Evolutionary conservation across 1,284 basidiomycete genomes (phyloP).

Genomic region (Mycena sp.): DNA sequence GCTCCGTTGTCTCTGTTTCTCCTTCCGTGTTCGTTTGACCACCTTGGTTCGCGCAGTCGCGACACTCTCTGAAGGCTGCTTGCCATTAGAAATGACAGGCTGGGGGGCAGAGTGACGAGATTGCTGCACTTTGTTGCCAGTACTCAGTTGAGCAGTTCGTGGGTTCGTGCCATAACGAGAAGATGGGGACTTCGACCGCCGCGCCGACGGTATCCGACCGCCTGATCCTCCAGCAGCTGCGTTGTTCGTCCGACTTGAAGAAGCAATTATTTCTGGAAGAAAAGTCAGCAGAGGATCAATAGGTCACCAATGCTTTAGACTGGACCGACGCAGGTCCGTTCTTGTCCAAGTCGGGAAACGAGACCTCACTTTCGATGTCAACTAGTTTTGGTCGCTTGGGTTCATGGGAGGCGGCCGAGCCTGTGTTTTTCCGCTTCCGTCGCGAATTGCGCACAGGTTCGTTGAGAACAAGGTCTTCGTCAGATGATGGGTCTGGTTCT

Average conservation of each 20-base stretch:
- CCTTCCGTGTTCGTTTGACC: conserved; percentile 12
- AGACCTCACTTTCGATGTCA: conserved; percentile 12
- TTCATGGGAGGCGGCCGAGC: neutral
- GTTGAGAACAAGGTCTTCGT: conserved; percentile 18
- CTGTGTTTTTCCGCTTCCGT: conserved; percentile 12
- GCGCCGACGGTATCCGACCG: neutral
- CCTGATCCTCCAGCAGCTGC: conserved; percentile 10
- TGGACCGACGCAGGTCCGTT: too few species aligned
- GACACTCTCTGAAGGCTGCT: neutral
- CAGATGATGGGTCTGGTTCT: conserved; percentile 18
- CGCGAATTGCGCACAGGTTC: neutral
- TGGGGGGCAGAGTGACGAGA: neutral
- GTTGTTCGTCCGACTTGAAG: neutral
- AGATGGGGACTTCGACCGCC: neutral
- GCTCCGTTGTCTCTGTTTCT: conserved; percentile 13
- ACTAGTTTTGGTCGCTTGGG: conserved; percentile 7
- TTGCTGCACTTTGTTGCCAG: neutral
- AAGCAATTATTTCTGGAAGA: neutral
- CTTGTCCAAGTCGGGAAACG: neutral
- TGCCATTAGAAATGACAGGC: neutral
- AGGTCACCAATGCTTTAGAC: too few species aligned
- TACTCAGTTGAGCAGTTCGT: neutral
- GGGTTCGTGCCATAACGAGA: neutral
- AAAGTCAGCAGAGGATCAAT: neutral
- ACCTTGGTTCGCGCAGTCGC: conserved; percentile 7